phyloP scores from a whole-genome alignment of 1,139 yeast genomes.

The Kodamaea anthophila region DNA sequence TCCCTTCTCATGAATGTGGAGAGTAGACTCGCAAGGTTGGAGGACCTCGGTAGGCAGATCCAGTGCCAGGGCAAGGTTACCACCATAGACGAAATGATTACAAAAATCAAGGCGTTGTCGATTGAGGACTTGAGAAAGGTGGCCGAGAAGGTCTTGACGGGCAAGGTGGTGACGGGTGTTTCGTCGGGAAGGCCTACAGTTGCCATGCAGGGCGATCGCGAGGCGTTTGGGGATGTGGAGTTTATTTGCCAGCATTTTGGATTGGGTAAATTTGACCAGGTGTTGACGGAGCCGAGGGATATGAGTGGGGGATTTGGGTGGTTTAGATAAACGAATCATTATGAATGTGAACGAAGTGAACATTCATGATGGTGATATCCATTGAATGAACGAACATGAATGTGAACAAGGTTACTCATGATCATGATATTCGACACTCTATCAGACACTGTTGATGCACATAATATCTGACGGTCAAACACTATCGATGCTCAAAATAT shows the following conservation, averaged over 20 bases:
- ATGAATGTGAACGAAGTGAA: too few species aligned
- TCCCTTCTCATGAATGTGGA: conserved; percentile 90
- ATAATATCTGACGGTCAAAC: too few species aligned
- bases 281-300: conserved; percentile 26
- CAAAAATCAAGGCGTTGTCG: conserved; percentile 61
- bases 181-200: conserved; percentile 69
- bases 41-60: conserved; percentile 92
- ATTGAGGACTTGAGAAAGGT: conserved; percentile 64
- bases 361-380: too few species aligned
- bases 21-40: conserved; percentile 83
- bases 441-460: too few species aligned
- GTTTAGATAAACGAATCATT: too few species aligned
- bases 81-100: conserved; percentile 80
- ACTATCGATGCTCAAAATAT: too few species aligned
- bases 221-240: conserved; percentile 77
- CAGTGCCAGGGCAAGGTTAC: conserved; percentile 76
- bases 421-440: too few species aligned
- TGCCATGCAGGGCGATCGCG: conserved; percentile 85
- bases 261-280: conserved; percentile 44
- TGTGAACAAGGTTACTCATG: too few species aligned
- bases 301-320: conserved; percentile 13
- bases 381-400: too few species aligned
- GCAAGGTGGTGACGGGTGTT: conserved; percentile 47
- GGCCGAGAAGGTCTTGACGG: conserved; percentile 72
- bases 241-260: conserved; percentile 65